These are phyloP conservation scores for Gymnopilus junonius DNA, from an alignment of 768 basidiomycete genomes.

Conservation along the genomic window DNA sequence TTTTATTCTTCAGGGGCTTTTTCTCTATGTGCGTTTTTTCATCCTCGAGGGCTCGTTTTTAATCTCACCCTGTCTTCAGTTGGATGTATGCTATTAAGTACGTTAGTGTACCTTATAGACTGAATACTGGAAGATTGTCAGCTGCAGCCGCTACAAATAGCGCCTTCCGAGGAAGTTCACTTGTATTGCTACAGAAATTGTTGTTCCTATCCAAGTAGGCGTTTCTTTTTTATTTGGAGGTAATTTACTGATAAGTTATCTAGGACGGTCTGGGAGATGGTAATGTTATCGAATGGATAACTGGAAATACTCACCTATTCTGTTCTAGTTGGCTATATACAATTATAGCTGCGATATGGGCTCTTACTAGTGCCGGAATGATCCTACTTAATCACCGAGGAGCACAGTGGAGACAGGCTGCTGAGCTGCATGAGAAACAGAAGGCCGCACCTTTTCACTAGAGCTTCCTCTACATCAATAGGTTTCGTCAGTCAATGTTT, in stretches of 20 bases:
- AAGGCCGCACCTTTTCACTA: no score
- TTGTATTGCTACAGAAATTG: slow-evolving; percentile 74
- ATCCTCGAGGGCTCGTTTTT: neutral
- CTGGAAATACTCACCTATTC: neutral
- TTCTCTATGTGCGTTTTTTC: slow-evolving; percentile 62
- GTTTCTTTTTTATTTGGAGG: neutral
- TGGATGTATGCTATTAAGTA: slow-evolving; percentile 42
- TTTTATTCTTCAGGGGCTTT: slow-evolving; percentile 76
- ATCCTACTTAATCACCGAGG: slow-evolving; percentile 66
- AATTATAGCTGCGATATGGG: slow-evolving; percentile 55
- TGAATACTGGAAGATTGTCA: slow-evolving; percentile 79
- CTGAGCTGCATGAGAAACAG: slow-evolving; percentile 45
- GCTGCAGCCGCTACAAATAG: slow-evolving; percentile 80
- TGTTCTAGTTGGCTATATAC: slow-evolving; percentile 68
- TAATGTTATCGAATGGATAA: slow-evolving; percentile 20
- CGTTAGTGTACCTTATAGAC: slow-evolving; percentile 86
- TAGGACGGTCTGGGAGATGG: slow-evolving; percentile 79
- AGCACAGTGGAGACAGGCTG: slow-evolving; percentile 56
- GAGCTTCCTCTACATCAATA: no score
- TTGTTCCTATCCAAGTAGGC: slow-evolving; percentile 71
- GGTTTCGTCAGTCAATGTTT: no score
- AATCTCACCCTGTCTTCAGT: slow-evolving; percentile 22
- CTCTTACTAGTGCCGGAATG: slow-evolving; percentile 56
- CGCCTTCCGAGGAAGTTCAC: slow-evolving; percentile 71
- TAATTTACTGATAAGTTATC: neutral